Base-by-base conservation (phyloP, 345 rosid genomes). In the Gossypium raimondii region DNA sequence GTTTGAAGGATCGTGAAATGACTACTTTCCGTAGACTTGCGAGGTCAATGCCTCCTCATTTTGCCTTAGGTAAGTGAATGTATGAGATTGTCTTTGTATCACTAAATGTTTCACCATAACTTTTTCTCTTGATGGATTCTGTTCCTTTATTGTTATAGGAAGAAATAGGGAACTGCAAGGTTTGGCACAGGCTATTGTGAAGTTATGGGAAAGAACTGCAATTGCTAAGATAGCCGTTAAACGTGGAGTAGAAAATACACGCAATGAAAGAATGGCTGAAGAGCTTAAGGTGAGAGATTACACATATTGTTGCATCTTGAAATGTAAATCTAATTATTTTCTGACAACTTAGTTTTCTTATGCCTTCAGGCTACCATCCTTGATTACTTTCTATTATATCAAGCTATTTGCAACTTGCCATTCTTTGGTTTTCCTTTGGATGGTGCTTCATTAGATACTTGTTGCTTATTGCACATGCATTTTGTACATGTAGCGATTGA, bases 201-300 rank as follows among this genome's bases (percentile, higher is more conserved):
- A 90, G 88, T 86, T 92, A 74, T 94, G 98, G 98, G 89, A 83
- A 78, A 90, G 76, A 65, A 92, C 86, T 82, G 93, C 89, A 3
- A 84, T 94, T 41, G 93, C 97, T 48, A 94, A 94, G 83, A 92
- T 94, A 79, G 98, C 98, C 27, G 85, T 94, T 78, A 94, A 94
- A 79, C 97, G 93, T 1, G 90, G 92, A 47, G 95, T 94, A 20
- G 84, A 75, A 81, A 89, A 90, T 80, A 90, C 97, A 13, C 78
- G 89, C 52, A 94, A 90, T 79, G 98, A 94, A 78, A 86, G 97
- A 78, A 94, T 94, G 98, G 95, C 97, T 2, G 97, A 90, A 75
- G 97, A 92, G 72, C 97, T 94, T 34, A 88, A 86, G 97, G 97
- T 91, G 65, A 77, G 86, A 74, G 50, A 11, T 24, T 18, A 65